Percentiles rank a stretch among this genome's conserved stretches.
Evolutionary conservation across 176 grass and related monocot genomes (phyloP).

Genomic region (Carex cristatella): DNA sequence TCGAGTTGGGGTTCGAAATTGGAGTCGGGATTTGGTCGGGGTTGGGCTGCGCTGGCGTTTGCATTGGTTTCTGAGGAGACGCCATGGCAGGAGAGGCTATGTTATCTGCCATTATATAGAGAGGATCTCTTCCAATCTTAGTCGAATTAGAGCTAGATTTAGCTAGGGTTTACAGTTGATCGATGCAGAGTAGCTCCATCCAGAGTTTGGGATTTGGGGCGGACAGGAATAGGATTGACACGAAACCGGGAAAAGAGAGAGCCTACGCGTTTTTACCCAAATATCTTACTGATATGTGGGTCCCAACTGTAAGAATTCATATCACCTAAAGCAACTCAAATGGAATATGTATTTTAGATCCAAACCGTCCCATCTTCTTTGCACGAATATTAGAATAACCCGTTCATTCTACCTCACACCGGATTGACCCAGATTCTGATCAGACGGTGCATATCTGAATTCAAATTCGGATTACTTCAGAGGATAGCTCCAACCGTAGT

Average conservation of each 20-base stretch:
- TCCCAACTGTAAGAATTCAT: neutral
- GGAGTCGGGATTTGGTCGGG: slow-evolving; percentile 38
- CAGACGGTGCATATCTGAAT: too few species aligned
- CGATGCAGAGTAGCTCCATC: slow-evolving; percentile 31
- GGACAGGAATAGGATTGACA: neutral
- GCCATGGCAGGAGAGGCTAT: slow-evolving; percentile 7
- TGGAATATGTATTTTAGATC: too few species aligned
- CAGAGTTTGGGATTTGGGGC: slow-evolving; percentile 20
- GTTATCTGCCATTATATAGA: slow-evolving; percentile 52
- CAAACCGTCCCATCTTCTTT: too few species aligned
- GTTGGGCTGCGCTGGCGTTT: slow-evolving; percentile 37
- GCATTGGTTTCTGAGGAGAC: slow-evolving; percentile 28
- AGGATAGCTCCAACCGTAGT: too few species aligned
- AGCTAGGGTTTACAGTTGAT: slow-evolving; percentile 23
- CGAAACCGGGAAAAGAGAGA: slow-evolving; percentile 18
- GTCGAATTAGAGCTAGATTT: slow-evolving; percentile 27
- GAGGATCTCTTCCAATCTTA: neutral
- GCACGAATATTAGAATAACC: too few species aligned
- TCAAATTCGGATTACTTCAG: too few species aligned
- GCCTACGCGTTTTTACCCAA: slow-evolving; percentile 20
- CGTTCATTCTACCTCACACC: too few species aligned
- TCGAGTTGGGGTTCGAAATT: slow-evolving; percentile 37
- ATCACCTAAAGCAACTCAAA: too few species aligned
- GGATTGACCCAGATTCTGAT: too few species aligned
- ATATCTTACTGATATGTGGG: slow-evolving; percentile 20